A percentile compares a stretch with the other conserved stretches of the same genome.
These are phyloP conservation scores for Eragrostis nindensis DNA, from an alignment of 176 grass and related monocot species.

Conservation along the genomic window DNA sequence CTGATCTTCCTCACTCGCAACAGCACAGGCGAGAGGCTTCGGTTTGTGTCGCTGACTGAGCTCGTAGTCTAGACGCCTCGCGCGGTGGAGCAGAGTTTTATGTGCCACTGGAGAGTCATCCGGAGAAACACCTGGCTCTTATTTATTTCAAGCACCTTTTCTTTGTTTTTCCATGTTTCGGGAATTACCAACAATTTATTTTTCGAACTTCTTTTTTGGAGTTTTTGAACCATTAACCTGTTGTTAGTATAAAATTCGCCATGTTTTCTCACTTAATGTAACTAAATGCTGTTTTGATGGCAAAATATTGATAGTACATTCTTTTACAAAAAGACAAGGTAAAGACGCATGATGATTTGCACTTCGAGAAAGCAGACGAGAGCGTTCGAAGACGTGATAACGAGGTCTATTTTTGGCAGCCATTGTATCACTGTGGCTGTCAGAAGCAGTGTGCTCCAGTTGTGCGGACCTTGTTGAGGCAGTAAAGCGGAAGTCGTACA, in stretches of 20 bases:
- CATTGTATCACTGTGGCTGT: too few species aligned
- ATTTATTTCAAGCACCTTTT: neutral
- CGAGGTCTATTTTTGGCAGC: neutral
- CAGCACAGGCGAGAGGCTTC: conserved; percentile 9
- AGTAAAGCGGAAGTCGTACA: neutral
- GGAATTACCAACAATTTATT: neutral
- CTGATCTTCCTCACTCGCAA: conserved; percentile 8
- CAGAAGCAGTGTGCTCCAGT: neutral
- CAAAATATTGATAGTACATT: too few species aligned
- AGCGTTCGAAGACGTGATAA: neutral
- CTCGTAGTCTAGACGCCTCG: conserved; percentile 19
- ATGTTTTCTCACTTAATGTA: neutral
- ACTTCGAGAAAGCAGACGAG: too few species aligned
- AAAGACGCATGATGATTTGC: too few species aligned
- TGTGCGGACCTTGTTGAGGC: neutral
- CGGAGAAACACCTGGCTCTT: conserved; percentile 25
- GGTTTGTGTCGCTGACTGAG: conserved; percentile 17
- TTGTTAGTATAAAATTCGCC: neutral
- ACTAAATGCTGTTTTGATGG: neutral
- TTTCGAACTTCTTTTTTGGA: neutral
- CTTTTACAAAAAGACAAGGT: too few species aligned
- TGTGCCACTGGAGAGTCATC: conserved; percentile 45
- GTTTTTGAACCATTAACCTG: neutral
- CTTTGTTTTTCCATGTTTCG: neutral
- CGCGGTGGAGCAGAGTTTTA: neutral